Percentiles rank a stretch among this genome's conserved stretches.
These are phyloP conservation scores for Pyronema omphalodes DNA, from an alignment of 495 filamentous ascomycete species.

Conservation along the genomic window DNA sequence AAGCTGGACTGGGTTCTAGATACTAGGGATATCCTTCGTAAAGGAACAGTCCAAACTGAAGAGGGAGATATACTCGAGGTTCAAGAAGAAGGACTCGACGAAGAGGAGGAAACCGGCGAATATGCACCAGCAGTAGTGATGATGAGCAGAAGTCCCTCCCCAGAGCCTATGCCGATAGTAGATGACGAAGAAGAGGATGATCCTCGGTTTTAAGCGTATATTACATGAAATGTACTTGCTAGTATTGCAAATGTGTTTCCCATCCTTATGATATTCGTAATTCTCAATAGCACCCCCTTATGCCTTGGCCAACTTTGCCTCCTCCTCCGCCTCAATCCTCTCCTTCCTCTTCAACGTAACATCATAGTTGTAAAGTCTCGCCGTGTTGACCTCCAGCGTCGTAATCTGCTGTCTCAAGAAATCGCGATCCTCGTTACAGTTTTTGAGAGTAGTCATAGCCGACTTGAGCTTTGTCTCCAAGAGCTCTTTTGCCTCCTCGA, in stretches of 20 bases:
- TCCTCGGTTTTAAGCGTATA: slow-evolving; percentile 7
- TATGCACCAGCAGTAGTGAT: slow-evolving; percentile 73
- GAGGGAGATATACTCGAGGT: slow-evolving; percentile 64
- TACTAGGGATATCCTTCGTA: slow-evolving; percentile 35
- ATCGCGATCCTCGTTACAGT: slow-evolving; percentile 92
- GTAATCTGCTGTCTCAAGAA: slow-evolving; percentile 95
- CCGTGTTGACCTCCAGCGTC: slow-evolving; percentile 93
- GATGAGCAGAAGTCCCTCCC: slow-evolving; percentile 1
- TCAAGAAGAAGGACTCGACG: slow-evolving; percentile 55
- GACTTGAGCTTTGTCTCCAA: slow-evolving; percentile 59
- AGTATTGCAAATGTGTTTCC: background rate
- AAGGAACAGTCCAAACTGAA: slow-evolving; percentile 51
- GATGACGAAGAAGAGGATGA: slow-evolving; percentile 4
- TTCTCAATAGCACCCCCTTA: background rate
- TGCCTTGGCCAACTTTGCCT: slow-evolving; percentile 9
- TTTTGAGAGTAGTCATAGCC: slow-evolving; percentile 55
- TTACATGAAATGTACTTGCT: background rate
- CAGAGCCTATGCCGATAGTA: background rate
- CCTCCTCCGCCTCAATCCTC: slow-evolving; percentile 26
- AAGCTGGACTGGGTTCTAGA: slow-evolving; percentile 50
- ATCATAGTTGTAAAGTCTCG: slow-evolving; percentile 98
- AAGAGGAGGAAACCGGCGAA: slow-evolving; percentile 70
- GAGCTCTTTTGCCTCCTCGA: slow-evolving; percentile 66
- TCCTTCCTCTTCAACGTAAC: slow-evolving; percentile 86
- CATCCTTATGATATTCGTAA: background rate